phyloP scores from a whole-genome alignment of 176 grass and related monocot species.

The Eremochloa ophiuroides region DNA sequence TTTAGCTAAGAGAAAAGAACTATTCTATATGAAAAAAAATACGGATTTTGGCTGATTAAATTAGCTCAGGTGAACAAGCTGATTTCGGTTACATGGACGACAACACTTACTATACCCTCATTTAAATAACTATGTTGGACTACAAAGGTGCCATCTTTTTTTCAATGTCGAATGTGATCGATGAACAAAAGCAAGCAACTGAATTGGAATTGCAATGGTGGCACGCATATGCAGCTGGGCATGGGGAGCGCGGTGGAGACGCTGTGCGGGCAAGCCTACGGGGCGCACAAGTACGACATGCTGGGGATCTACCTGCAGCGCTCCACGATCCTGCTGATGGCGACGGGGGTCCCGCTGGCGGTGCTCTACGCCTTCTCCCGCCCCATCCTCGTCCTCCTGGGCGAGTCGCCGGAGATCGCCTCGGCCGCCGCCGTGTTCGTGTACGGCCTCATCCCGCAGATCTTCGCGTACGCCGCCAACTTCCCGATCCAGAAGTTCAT shows the following conservation, averaged over 20 bases:
- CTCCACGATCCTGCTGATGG: constrained; percentile 53
- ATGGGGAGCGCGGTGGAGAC: constrained; percentile 94
- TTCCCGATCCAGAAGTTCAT: constrained; percentile 92
- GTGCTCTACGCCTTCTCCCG: constrained; percentile 15
- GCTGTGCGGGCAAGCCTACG: constrained; percentile 75
- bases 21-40: too few relatives aligned
- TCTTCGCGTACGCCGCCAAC: constrained; percentile 83
- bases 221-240: constrained; percentile 68
- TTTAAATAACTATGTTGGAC: too few relatives aligned
- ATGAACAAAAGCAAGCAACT: too few relatives aligned
- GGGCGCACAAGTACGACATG: constrained; percentile 69
- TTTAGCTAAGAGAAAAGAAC: too few relatives aligned
- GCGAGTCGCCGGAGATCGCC: constrained; percentile 65
- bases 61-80: too few relatives aligned
- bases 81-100: too few relatives aligned
- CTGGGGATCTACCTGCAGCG: constrained; percentile 79
- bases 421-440: constrained; percentile 68
- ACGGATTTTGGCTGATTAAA: too few relatives aligned
- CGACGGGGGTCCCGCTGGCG: neutral
- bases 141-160: too few relatives aligned
- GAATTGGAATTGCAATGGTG: too few relatives aligned
- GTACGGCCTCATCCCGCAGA: constrained; percentile 86
- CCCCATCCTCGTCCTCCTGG: constrained; percentile 52
- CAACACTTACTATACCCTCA: too few relatives aligned
- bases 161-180: too few relatives aligned